Percentiles rank a stretch among this genome's conserved stretches.
phyloP scores from a whole-genome alignment of 805 yeast species.

The Metschnikowia arizonensis region DNA sequence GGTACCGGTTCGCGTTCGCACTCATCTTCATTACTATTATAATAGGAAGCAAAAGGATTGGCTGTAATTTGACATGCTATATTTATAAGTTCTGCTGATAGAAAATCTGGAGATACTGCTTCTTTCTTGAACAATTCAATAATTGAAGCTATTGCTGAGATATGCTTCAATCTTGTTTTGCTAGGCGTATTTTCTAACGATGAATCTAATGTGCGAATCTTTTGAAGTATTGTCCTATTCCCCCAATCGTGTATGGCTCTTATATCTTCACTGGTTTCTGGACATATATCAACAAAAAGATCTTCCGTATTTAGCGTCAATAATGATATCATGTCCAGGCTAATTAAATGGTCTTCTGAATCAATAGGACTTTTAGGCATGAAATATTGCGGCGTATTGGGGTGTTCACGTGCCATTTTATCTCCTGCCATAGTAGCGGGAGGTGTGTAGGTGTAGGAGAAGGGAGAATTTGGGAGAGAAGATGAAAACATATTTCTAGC shows the following conservation, averaged over 20 bases:
- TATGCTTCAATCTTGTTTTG: background rate
- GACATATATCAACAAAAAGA: background rate
- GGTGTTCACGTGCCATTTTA: background rate
- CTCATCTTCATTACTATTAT: too few relatives aligned
- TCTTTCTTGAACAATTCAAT: background rate
- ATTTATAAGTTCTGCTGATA: background rate
- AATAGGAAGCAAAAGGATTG: background rate
- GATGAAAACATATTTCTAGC: background rate
- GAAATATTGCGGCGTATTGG: background rate
- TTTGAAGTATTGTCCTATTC: too few relatives aligned
- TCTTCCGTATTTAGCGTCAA: slow-evolving; percentile 1
- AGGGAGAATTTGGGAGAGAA: slow-evolving; percentile 1
- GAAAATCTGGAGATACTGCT: too few relatives aligned
- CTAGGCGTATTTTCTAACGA: too few relatives aligned
- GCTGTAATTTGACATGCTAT: background rate
- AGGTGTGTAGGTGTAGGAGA: slow-evolving; percentile 2
- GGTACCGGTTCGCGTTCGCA: background rate
- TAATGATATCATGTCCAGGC: background rate
- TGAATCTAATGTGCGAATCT: too few relatives aligned
- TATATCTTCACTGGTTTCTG: background rate
- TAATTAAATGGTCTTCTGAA: background rate
- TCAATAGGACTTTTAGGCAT: background rate
- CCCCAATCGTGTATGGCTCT: too few relatives aligned
- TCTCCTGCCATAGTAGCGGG: background rate
- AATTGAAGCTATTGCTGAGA: background rate